Base-by-base conservation (phyloP, 257 asterid species). In the Salvia splendens region DNA sequence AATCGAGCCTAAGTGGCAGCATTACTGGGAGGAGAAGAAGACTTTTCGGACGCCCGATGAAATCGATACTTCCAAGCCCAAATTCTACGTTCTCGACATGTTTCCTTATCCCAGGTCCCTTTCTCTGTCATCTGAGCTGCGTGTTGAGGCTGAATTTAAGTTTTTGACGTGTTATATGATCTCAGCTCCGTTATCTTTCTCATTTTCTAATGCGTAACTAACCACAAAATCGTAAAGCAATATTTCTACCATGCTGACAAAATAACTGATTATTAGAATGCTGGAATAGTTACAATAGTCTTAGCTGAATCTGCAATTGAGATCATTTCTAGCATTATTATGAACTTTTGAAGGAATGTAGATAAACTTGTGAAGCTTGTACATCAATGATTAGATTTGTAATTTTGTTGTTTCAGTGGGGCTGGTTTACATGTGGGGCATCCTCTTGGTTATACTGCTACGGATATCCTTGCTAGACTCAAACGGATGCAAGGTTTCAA, bases 351-450 rank as follows among this genome's bases (percentile, higher is more conserved):
- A 53, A 74, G 46, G 48, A 65, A 46, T 69, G 50, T 15, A 4
- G 65, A 42, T 36, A 53, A 55, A 15, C n/a, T n/a, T n/a, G n/a
- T n/a, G n/a, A n/a, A n/a, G n/a, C n/a, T n/a, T n/a, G n/a, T n/a
- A n/a, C 49, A 42, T 43, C 55, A 59, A 54, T 83, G 52, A 28
- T 38, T 64, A 61, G 35, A 66, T 68, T 52, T 64, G 63, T 33
- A 11, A 55, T 57, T 72, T 63, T 67, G 41, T 82, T 80, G 71
- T 71, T 78, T 72, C 89, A 94, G 99, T 83, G 99, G 99, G 68
- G 97, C 97, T 70, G 99, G 97, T 62, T 78, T 94, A 71, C 99
- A 94, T 62, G 97, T 94, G 75, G 99, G 99, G 15, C 99, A 94
- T 78, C 97, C 99, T 74, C 97, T 94, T 68, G 97, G 99, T 64